Conservation (phyloP, 1,139 yeast species). For the Hyphopichia buzzinii region DNA sequence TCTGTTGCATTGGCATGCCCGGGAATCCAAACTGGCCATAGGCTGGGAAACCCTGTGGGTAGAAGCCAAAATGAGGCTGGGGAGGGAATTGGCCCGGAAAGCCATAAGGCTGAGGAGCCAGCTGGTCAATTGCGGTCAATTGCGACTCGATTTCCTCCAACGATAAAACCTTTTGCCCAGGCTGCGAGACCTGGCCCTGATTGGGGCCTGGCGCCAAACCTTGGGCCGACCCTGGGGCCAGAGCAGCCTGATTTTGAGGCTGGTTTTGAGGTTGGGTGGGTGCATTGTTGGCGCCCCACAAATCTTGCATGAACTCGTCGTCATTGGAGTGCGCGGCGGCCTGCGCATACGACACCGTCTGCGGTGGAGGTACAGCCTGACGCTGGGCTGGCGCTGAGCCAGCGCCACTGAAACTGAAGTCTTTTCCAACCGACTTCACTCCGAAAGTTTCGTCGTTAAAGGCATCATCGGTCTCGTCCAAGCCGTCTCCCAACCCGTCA, state of each 20-base stretch:
- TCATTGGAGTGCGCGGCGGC: slow-evolving; percentile 42
- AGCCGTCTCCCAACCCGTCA: slow-evolving; percentile 70
- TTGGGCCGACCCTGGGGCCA: slow-evolving; percentile 7
- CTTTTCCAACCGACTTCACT: slow-evolving; percentile 57
- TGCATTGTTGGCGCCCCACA: slow-evolving; percentile 45
- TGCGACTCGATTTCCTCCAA: slow-evolving; percentile 79
- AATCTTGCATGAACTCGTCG: slow-evolving; percentile 50
- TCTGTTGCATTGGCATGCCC: slow-evolving; percentile 27
- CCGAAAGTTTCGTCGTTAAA: slow-evolving; percentile 91
- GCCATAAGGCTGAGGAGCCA: slow-evolving; percentile 29
- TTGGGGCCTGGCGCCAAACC: too few relatives aligned
- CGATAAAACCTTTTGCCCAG: slow-evolving; percentile 53
- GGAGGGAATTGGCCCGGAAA: slow-evolving; percentile 42
- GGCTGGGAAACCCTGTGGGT: slow-evolving; percentile 43
- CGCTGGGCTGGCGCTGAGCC: slow-evolving; percentile 12
- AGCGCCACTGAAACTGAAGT: slow-evolving; percentile 66
- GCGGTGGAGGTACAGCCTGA: slow-evolving; percentile 20
- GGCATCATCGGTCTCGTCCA: slow-evolving; percentile 74
- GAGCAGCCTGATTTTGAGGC: slow-evolving; percentile 5
- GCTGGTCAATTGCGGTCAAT: slow-evolving; percentile 48
- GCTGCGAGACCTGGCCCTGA: background rate
- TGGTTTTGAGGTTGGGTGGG: slow-evolving; percentile 13
- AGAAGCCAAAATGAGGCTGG: slow-evolving; percentile 38
- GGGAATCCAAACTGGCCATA: slow-evolving; percentile 40
- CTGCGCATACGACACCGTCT: slow-evolving; percentile 56